Percentiles rank a stretch among this genome's conserved stretches.
Conservation (phyloP, 2,329 filamentous ascomycete genomes). For the Fusarium verticillioides region DNA sequence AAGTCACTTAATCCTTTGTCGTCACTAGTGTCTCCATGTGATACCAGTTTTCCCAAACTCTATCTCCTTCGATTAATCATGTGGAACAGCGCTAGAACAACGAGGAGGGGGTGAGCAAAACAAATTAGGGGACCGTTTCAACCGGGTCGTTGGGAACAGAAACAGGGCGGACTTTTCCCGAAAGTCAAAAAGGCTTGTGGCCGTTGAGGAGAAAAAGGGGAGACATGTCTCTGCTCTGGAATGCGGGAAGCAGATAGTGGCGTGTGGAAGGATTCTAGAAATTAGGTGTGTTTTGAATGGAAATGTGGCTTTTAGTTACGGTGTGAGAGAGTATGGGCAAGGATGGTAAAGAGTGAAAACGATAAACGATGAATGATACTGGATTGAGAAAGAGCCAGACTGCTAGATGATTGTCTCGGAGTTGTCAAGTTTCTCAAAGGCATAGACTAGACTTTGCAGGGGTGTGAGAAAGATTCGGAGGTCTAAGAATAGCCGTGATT, state of each 20-base stretch:
- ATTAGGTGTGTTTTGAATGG: not conserved
- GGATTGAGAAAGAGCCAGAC: not conserved
- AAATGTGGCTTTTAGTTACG: constrained; percentile 17
- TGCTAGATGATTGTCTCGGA: not conserved
- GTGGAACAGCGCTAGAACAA: constrained; percentile 23
- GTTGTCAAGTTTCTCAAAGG: not conserved
- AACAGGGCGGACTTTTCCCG: not conserved
- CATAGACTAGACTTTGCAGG: not conserved
- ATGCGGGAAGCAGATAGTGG: constrained; percentile 25
- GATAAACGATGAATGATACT: not conserved
- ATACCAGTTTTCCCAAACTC: constrained; percentile 1
- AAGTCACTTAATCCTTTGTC: not conserved
- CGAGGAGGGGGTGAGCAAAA: not conserved
- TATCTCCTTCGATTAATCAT: constrained; percentile 6
- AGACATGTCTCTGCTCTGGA: constrained; percentile 16
- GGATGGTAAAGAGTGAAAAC: not conserved
- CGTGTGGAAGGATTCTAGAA: constrained; percentile 13
- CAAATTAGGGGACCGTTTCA: constrained; percentile 15
- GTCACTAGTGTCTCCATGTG: not conserved
- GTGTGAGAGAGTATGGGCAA: constrained; percentile 1
- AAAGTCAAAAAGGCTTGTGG: constrained; percentile 23
- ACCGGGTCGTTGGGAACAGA: constrained; percentile 12
- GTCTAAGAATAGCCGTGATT: not conserved
- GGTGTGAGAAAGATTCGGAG: not conserved
- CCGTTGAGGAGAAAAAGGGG: constrained; percentile 17